Conservation (phyloP, 768 basidiomycete species). For the Tulasnella sp. region DNA sequence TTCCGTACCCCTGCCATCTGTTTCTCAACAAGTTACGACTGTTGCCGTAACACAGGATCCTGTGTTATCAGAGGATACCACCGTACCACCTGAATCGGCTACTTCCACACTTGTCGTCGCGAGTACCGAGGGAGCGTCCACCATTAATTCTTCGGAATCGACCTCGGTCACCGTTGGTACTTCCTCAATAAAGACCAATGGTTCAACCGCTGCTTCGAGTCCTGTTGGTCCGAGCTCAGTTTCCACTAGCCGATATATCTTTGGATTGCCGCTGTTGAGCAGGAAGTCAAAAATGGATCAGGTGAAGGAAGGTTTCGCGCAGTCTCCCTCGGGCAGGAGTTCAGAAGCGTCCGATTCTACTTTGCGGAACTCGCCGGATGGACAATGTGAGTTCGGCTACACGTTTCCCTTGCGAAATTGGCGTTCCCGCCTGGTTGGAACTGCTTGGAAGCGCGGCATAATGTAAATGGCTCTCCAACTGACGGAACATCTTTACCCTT, state of each 20-base stretch:
- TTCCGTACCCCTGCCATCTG: not conserved
- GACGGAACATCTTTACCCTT: not conserved
- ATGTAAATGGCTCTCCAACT: not conserved
- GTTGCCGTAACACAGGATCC: constrained; percentile 9
- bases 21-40: constrained; percentile 6
- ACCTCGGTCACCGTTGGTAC: not conserved
- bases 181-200: not conserved
- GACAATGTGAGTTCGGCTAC: not conserved
- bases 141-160: not conserved
- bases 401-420: not conserved
- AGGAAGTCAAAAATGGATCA: constrained; percentile 23
- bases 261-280: constrained; percentile 19
- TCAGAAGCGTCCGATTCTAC: not conserved
- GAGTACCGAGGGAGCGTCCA: not conserved
- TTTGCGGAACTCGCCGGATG: not conserved
- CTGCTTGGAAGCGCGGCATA: not conserved
- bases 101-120: constrained; percentile 10
- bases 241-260: constrained; percentile 16
- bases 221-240: constrained; percentile 4
- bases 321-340: not conserved
- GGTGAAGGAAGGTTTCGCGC: constrained; percentile 18
- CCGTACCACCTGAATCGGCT: constrained; percentile 4
- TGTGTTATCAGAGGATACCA: not conserved
- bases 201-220: constrained; percentile 4
- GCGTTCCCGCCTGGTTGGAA: not conserved